phyloP scores from a whole-genome alignment of 139 green algal species.

The Chlamydomonas incerta region DNA sequence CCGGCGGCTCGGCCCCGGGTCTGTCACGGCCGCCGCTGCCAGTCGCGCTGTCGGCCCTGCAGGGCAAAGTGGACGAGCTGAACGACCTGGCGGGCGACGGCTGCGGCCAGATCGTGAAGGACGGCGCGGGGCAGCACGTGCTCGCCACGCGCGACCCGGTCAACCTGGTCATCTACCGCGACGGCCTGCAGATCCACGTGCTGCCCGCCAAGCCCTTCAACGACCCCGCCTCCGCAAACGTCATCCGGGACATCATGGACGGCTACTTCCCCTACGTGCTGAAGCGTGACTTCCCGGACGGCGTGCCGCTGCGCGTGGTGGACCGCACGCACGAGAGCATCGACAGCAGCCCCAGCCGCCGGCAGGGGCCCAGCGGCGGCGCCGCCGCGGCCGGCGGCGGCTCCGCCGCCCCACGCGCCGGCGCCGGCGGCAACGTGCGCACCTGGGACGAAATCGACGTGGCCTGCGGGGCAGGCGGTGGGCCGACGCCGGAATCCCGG shows the following conservation, averaged over 20 bases:
- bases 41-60: constrained; percentile 26
- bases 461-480: neutral
- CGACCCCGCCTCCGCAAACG: constrained; percentile 21
- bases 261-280: constrained; percentile 64
- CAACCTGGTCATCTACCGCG: constrained; percentile 52
- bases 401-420: too few species aligned
- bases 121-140: constrained; percentile 21
- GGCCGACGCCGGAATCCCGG: constrained; percentile 16
- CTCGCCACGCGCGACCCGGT: constrained; percentile 56
- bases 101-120: constrained; percentile 43
- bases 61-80: constrained; percentile 48
- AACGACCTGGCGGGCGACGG: constrained; percentile 61
- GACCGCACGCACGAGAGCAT: constrained; percentile 35
- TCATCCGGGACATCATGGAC: constrained; percentile 58
- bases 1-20: neutral
- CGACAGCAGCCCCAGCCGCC: neutral
- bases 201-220: constrained; percentile 40
- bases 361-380: neutral
- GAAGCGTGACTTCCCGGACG: constrained; percentile 63
- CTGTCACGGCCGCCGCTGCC: constrained; percentile 5
- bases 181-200: constrained; percentile 56
- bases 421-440: constrained; percentile 50
- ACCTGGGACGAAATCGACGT: constrained; percentile 47
- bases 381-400: neutral
- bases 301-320: constrained; percentile 61